These are phyloP conservation scores for Epichloe elymi DNA, from an alignment of 2,329 filamentous ascomycete species.

Conservation along the genomic window DNA sequence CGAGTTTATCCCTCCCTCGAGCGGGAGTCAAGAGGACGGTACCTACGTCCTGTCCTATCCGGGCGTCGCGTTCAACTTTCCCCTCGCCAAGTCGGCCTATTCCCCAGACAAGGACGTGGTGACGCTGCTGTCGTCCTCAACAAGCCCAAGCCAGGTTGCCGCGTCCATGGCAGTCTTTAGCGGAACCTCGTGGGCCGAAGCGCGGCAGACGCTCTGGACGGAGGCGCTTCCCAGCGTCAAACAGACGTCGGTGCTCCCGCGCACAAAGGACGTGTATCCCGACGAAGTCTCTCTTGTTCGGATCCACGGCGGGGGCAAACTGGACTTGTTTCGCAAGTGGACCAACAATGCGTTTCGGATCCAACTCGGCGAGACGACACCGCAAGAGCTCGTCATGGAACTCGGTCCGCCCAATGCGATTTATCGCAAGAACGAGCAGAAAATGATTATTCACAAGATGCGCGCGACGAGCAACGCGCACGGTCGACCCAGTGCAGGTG, in stretches of 20 bases:
- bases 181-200: conserved; percentile 82
- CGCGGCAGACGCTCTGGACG: conserved; percentile 63
- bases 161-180: conserved; percentile 83
- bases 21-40: conserved; percentile 40
- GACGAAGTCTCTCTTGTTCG: conserved; percentile 77
- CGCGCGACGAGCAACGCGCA: conserved; percentile 39
- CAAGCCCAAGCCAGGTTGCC: conserved; percentile 61
- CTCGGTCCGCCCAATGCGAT: conserved; percentile 89
- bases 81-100: conserved; percentile 61
- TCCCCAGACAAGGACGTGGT: conserved; percentile 71
- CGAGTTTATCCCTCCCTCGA: conserved; percentile 66
- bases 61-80: conserved; percentile 86
- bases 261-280: conserved; percentile 65
- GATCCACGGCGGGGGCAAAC: conserved; percentile 62
- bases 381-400: conserved; percentile 82
- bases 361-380: conserved; percentile 70
- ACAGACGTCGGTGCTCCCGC: conserved; percentile 52
- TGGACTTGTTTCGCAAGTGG: conserved; percentile 66
- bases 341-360: conserved; percentile 57
- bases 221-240: conserved; percentile 62
- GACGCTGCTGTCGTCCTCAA: conserved; percentile 65
- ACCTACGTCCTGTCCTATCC: conserved; percentile 90
- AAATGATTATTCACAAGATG: conserved; percentile 72
- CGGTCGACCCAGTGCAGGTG: conserved; percentile 27
- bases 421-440: conserved; percentile 80